Evolutionary conservation across 768 basidiomycete species (phyloP), one percentile per base, ranked within the genome.

Genomic region (Holtermannia corniformis): DNA sequence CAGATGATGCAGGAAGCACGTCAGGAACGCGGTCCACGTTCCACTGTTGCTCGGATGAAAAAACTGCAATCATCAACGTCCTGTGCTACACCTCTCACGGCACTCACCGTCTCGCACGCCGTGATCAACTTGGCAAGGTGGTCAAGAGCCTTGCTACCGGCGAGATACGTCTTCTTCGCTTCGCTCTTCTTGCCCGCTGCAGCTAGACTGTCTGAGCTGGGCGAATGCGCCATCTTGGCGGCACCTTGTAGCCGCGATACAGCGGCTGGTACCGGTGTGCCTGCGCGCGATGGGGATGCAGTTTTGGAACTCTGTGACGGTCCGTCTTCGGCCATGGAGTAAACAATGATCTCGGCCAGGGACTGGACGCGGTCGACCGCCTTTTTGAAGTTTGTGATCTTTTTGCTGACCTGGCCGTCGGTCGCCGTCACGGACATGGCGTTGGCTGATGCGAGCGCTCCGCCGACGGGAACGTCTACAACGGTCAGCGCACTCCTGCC

Each of bases 21-120:
- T 64, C 37, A 68, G 58, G 32, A 64, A 60, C 7, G 78, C 73
- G 3, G 87, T 87, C 84, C 87, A 90, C 11, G 79, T 76, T 7
- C 88, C 88, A 1, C 86, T 86, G 64, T 88, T 90, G 10, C 83
- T 83, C 0, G 89, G 89, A 67, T 91, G 89, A 74, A 91, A 93
- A 74, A 89, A 90, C 63, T 67, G 42, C 16, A 12, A 23, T 53
- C 56, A 57, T 47, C 42, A n/a, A 16, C n/a, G 10, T 10, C 37
- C 24, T 16, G 24, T 26, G 48, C 37, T 16, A 23, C 16, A 37
- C 32, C 16, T 37, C 32, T 16, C 27, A 21, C 10, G 19, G 3
- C 19, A 54, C 65, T 51, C 49, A 67, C 65, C 51, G 82, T 83
- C 71, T 93, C 90, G 23, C 82, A 85, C 4, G 87, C 87, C 5